Evolutionary conservation across 345 rosid species (phyloP), one percentile per base, ranked within the genome.

Genomic region (Eucalyptus dawsonii): DNA sequence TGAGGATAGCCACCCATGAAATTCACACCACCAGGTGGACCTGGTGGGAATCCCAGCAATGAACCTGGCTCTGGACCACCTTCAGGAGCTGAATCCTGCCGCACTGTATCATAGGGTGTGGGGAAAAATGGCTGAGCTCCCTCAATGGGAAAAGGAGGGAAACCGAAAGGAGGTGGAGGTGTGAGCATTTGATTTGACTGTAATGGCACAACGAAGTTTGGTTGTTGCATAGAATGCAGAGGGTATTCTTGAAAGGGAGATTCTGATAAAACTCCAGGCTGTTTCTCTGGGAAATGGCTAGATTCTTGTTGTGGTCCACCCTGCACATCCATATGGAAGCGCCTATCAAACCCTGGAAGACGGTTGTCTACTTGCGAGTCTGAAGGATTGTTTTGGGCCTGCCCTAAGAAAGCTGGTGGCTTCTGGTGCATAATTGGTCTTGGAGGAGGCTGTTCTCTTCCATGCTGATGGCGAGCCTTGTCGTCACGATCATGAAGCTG

Each of bases 1-100:
- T 92, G 96, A 89, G 97, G 94, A 93, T 93, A 97, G 72, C 91
- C 88, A 54, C 92, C 90, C 56, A 93, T 91, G 90, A 93, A 95
- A 88, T 94, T 96, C 86, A 90, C 50, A 80, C 93, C 93, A 88
- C 92, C 93, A 51, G 93, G 83, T 76, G 96, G 94, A 44, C 95
- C 90, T 86, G 97, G 94, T 65, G 95, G 97, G 90, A 93, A 96
- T 87, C 98, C 97, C 88, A 94, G 88, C 88, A 95, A 89, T 25
- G 98, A 95, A 22, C 96, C 97, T 89, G 95, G 99, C 86, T 95
- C 98, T 14, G 93, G 91, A 87, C 96, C 98, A 88, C 86, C 92
- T 88, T 96, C 98, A 85, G 93, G 87, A 81, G 92, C 90, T 87
- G 95, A 86, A 90, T 93, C 94, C 47, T 92, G 92, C 76, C 94